Conservation (phyloP, 2,329 filamentous ascomycete genomes). For the Talaromyces piceae region DNA sequence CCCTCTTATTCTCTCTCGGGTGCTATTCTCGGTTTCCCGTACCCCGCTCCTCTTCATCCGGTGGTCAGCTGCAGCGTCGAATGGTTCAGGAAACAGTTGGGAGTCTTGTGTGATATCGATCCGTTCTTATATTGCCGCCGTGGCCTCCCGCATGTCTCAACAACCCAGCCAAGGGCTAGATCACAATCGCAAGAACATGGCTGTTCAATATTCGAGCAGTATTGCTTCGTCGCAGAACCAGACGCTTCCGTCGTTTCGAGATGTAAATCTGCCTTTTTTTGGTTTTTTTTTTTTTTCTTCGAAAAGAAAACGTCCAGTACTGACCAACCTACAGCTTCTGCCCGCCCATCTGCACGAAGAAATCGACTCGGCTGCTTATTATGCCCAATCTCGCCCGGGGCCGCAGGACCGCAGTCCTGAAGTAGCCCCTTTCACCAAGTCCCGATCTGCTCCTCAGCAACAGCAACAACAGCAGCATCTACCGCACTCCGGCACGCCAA, state of each 20-base stretch:
- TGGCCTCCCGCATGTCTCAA: constrained; percentile 11
- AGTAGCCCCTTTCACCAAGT: constrained; percentile 23
- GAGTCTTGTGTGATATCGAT: background rate
- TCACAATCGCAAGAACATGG: constrained; percentile 8
- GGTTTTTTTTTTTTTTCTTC: background rate
- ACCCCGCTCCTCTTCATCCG: background rate
- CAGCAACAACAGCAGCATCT: constrained; percentile 15
- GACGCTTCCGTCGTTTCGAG: constrained; percentile 12
- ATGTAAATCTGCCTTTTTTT: background rate
- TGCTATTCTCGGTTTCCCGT: no score
- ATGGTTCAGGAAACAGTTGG: background rate
- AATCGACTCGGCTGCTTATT: constrained; percentile 33
- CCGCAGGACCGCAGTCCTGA: constrained; percentile 22
- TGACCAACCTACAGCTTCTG: constrained; percentile 24
- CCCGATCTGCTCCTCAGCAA: constrained; percentile 17
- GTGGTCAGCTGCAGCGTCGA: background rate
- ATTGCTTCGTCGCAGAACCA: constrained; percentile 7
- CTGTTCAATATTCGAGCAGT: constrained; percentile 8
- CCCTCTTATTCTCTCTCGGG: no score
- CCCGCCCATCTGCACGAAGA: constrained; percentile 36
- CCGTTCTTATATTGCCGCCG: background rate
- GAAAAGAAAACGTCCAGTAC: background rate
- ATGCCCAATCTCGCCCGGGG: constrained; percentile 16
- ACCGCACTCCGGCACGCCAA: constrained; percentile 5
- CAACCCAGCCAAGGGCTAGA: constrained; percentile 5